phyloP scores from a whole-genome alignment of 106 monocot genomes.

The Triglochin maritima region DNA sequence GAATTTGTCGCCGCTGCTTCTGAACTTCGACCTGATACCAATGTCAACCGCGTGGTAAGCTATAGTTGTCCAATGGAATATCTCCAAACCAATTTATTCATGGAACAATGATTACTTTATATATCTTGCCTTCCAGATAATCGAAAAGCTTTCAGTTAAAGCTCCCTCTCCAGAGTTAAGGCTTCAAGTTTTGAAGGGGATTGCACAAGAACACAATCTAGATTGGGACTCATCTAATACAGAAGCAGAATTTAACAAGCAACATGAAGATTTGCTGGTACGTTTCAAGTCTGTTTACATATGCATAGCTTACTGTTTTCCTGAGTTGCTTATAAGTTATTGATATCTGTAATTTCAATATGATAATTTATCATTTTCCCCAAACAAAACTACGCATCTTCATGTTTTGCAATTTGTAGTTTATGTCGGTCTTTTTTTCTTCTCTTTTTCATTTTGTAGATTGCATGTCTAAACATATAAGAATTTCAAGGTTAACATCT shows the following conservation, averaged over 20 bases:
- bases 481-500: too few species aligned
- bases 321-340: background rate
- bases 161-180: slow-evolving; percentile 53
- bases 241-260: slow-evolving; percentile 72
- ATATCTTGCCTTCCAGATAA: slow-evolving; percentile 35
- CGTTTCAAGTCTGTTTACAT: background rate
- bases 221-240: slow-evolving; percentile 78
- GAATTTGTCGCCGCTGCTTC: slow-evolving; percentile 80
- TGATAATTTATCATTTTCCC: background rate
- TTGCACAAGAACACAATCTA: slow-evolving; percentile 60
- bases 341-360: background rate
- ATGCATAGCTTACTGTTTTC: background rate
- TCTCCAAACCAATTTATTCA: background rate
- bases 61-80: background rate
- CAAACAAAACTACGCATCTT: too few species aligned
- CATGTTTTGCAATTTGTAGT: too few species aligned
- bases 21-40: slow-evolving; percentile 77
- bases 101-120: background rate
- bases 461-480: too few species aligned
- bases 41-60: slow-evolving; percentile 83
- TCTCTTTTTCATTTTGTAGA: too few species aligned
- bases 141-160: slow-evolving; percentile 78
- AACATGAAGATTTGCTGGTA: slow-evolving; percentile 94
- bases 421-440: too few species aligned
- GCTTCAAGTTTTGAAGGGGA: slow-evolving; percentile 48